A percentile compares a stretch with the other conserved stretches of the same genome.
Evolutionary conservation across 139 green algal species (phyloP).

Genomic region (Astrephomene gubernaculifera): DNA sequence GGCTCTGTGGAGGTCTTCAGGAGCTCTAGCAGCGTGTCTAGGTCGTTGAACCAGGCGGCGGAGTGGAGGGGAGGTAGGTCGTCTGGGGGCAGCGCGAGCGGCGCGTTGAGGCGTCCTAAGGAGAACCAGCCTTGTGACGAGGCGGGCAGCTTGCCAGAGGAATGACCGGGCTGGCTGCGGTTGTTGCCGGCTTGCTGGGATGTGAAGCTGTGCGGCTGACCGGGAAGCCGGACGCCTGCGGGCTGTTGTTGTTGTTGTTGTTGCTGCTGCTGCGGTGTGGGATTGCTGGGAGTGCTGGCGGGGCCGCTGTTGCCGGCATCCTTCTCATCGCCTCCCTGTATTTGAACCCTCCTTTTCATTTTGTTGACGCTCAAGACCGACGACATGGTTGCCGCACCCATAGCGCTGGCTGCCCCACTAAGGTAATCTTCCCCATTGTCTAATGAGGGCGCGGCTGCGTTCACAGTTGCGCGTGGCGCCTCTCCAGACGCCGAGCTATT

Average conservation of each 20-base stretch:
- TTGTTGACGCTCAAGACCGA: too few species aligned
- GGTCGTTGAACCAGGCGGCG: constrained; percentile 21
- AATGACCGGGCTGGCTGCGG: too few species aligned
- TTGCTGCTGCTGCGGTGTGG: too few species aligned
- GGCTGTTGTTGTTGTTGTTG: too few species aligned
- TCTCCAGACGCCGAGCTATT: too few species aligned
- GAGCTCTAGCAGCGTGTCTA: constrained; percentile 10
- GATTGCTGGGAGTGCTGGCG: too few species aligned
- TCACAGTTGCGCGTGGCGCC: too few species aligned
- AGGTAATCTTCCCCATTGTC: background rate
- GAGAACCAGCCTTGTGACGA: too few species aligned
- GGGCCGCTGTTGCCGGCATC: background rate
- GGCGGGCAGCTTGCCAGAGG: too few species aligned
- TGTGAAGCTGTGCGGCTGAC: constrained; percentile 3
- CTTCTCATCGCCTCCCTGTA: background rate
- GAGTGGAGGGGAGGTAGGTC: constrained; percentile 10
- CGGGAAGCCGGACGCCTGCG: background rate
- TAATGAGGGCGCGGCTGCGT: background rate
- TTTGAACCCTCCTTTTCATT: background rate
- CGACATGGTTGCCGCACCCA: background rate
- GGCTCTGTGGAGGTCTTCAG: background rate
- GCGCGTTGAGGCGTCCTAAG: background rate
- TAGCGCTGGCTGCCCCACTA: background rate
- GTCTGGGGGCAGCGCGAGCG: background rate
- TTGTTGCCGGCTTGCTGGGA: background rate